These are phyloP conservation scores for Penicillium aurantiogriseum DNA, from an alignment of 2,329 filamentous ascomycete genomes.

Conservation along the genomic window DNA sequence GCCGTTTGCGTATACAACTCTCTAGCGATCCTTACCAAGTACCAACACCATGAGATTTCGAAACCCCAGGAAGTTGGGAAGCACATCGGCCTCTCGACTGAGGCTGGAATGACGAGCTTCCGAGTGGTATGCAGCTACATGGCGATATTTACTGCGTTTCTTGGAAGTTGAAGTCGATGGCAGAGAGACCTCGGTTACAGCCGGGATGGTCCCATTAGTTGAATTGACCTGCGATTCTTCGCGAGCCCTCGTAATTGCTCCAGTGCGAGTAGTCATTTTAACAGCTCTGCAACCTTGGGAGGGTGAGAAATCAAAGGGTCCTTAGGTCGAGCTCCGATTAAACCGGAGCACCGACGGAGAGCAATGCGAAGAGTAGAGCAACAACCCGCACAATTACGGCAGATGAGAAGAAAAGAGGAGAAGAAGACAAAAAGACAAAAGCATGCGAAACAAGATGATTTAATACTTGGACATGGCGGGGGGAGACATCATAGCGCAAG, in stretches of 20 bases:
- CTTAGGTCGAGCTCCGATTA: slow-evolving; percentile 1
- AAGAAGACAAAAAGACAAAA: neutral
- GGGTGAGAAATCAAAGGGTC: neutral
- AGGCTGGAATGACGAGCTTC: slow-evolving; percentile 71
- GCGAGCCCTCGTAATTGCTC: slow-evolving; percentile 14
- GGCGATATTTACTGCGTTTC: slow-evolving; percentile 71
- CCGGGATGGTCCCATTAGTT: slow-evolving; percentile 9
- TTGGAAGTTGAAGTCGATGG: neutral
- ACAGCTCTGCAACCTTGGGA: slow-evolving; percentile 1
- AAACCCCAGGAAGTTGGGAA: slow-evolving; percentile 89
- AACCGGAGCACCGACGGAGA: neutral
- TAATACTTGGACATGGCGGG: slow-evolving; percentile 6
- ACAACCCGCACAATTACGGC: neutral
- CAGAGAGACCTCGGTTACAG: slow-evolving; percentile 2
- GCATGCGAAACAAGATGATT: neutral
- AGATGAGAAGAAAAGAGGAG: neutral
- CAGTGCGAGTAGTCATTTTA: slow-evolving; percentile 19
- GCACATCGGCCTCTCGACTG: slow-evolving; percentile 72
- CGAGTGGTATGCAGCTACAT: slow-evolving; percentile 84
- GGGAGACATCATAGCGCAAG: slow-evolving; percentile 11
- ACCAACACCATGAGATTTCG: slow-evolving; percentile 95
- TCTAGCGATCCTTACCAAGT: slow-evolving; percentile 57
- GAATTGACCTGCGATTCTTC: slow-evolving; percentile 8
- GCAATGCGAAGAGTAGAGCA: neutral
- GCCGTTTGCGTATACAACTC: neutral